Conservation (phyloP, 495 filamentous ascomycete species). For the Massariosphaeria phaeospora region DNA sequence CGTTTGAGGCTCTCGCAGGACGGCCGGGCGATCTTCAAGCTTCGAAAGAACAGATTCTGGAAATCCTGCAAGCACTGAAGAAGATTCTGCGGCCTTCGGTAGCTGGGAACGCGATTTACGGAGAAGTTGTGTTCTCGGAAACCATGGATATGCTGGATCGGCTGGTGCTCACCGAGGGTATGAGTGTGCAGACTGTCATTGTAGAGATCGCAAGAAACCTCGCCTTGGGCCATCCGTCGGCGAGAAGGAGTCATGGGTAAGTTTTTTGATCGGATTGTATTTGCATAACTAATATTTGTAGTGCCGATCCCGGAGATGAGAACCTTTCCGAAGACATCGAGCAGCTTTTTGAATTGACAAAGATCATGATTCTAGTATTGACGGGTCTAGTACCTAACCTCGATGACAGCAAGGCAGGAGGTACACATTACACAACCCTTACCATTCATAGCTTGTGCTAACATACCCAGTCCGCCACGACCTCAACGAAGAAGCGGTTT, state of each 20-base stretch:
- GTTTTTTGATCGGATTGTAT: slow-evolving; percentile 30
- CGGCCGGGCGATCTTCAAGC: slow-evolving; percentile 67
- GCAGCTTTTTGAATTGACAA: slow-evolving; percentile 92
- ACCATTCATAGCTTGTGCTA: not conserved
- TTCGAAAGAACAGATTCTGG: slow-evolving; percentile 74
- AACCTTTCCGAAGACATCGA: slow-evolving; percentile 94
- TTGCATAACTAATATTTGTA: slow-evolving; percentile 7
- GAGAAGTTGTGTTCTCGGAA: slow-evolving; percentile 92
- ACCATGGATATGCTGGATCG: slow-evolving; percentile 93
- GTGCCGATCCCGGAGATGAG: slow-evolving; percentile 44
- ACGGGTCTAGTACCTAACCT: slow-evolving; percentile 83
- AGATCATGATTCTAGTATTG: slow-evolving; percentile 90
- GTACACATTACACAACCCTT: slow-evolving; percentile 3
- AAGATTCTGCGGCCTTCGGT: slow-evolving; percentile 94
- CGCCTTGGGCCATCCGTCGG: slow-evolving; percentile 84
- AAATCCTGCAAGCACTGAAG: slow-evolving; percentile 85
- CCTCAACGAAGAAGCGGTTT: slow-evolving; percentile 74
- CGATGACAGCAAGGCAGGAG: slow-evolving; percentile 57
- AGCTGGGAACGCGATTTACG: slow-evolving; percentile 91
- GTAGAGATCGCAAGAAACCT: slow-evolving; percentile 88
- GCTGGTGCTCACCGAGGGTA: slow-evolving; percentile 83
- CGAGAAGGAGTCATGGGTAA: slow-evolving; percentile 59
- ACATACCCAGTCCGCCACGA: slow-evolving; percentile 55
- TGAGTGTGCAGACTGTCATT: slow-evolving; percentile 85
- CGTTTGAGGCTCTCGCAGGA: slow-evolving; percentile 88